These are phyloP conservation scores for Xerophyta viscosa DNA, from an alignment of 106 monocot species.

Conservation along the genomic window DNA sequence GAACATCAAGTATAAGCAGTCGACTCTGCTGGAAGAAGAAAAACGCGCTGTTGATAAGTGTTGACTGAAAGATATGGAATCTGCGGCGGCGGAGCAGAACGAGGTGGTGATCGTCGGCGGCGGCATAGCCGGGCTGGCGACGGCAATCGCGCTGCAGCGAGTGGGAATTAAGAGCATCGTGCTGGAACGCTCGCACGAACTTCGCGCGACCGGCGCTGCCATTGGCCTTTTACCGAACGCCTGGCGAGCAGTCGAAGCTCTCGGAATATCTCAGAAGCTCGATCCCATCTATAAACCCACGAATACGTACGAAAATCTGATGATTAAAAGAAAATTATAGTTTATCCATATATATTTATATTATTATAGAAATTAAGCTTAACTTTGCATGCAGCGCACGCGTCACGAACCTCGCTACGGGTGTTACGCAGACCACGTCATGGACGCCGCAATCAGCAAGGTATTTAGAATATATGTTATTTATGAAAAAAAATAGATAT, in stretches of 20 bases:
- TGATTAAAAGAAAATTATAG: too few species aligned
- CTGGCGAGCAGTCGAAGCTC: constrained; percentile 39
- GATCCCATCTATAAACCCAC: constrained; percentile 4
- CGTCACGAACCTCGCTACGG: constrained; percentile 24
- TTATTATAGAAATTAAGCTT: neutral
- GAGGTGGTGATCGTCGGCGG: constrained; percentile 9
- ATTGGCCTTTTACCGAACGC: constrained; percentile 7
- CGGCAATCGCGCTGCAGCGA: neutral
- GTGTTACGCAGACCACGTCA: constrained; percentile 7
- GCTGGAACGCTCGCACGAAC: neutral
- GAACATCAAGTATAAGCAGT: too few species aligned
- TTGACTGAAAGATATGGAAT: too few species aligned
- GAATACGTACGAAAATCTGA: constrained; percentile 10
- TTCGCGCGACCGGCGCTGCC: neutral
- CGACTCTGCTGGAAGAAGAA: too few species aligned
- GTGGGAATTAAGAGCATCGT: constrained; percentile 1
- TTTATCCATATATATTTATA: too few species aligned
- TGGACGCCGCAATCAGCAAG: too few species aligned
- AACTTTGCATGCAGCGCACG: neutral
- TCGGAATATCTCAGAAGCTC: constrained; percentile 40
- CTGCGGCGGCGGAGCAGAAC: neutral
- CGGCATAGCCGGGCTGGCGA: constrained; percentile 9
- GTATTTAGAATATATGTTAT: too few species aligned
- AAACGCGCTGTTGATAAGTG: too few species aligned
- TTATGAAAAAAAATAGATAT: too few species aligned